phyloP scores from a whole-genome alignment of 2,329 filamentous ascomycete species.

The Alternaria dauci region DNA sequence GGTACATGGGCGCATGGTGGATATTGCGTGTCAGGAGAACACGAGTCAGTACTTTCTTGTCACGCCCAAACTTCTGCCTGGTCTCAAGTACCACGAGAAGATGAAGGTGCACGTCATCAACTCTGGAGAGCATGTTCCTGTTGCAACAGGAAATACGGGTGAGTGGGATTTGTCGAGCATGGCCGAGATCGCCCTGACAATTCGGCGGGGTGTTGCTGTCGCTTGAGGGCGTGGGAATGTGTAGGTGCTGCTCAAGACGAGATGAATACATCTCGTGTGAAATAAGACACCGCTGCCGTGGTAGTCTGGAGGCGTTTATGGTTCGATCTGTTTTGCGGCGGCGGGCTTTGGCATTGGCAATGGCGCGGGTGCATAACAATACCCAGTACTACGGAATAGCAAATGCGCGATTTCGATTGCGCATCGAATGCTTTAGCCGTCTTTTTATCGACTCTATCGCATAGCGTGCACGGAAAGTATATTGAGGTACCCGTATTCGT shows the following conservation, averaged over 20 bases:
- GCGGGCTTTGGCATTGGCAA: not conserved
- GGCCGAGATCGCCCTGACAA: constrained; percentile 43
- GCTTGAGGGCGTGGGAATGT: constrained; percentile 13
- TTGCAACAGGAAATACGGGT: constrained; percentile 41
- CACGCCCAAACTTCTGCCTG: constrained; percentile 91
- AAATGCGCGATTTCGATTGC: not conserved
- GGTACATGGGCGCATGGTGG: constrained; percentile 97
- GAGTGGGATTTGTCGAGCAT: constrained; percentile 56
- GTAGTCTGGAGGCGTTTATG: not conserved
- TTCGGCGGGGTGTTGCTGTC: constrained; percentile 36
- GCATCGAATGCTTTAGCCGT: not conserved
- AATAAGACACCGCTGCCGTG: not conserved
- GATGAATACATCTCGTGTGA: not conserved
- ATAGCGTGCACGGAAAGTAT: not conserved
- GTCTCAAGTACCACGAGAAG: constrained; percentile 82
- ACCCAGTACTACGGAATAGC: not conserved
- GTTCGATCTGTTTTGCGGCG: not conserved
- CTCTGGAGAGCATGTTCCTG: constrained; percentile 74
- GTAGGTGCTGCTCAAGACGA: not conserved
- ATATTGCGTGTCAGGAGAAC: constrained; percentile 88
- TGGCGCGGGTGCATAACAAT: not conserved
- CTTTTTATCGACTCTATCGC: not conserved
- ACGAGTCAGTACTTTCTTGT: constrained; percentile 90
- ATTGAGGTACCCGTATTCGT: constrained; percentile 6
- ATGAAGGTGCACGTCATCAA: constrained; percentile 97